Evolutionary conservation across 306 rosid genomes (phyloP), one percentile per base, ranked within the genome.

Genomic region (Castanospermum australe): DNA sequence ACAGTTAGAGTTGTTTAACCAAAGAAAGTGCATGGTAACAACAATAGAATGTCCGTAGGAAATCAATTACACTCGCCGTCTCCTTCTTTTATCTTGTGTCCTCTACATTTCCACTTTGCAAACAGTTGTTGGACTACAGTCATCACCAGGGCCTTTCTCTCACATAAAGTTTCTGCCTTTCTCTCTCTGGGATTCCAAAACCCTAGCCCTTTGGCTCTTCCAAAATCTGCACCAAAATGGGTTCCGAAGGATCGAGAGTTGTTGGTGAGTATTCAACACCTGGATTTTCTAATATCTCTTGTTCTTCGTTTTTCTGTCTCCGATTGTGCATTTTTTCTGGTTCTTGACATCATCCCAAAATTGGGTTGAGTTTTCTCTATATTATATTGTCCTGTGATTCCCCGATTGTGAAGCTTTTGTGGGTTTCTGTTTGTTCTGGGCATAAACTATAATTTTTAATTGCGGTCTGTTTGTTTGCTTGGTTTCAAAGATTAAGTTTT

Each of bases 161-260:
- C 45, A 14, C 52, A 59, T 5, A 68, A 10, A 66, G 50, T 55
- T 11, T 6, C 41, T 51, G 2, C n/a, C 28, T 79, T 62, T 76
- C 78, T 76, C 75, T 78, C 89, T 65, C 65, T 74, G 35, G 28
- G 15, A 77, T 83, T 82, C 65, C 67, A 39, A 82, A 87, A 87
- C 86, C 90, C 84, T 79, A 80, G 11, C 55, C 24, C 77, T 20
- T 8, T 41, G 36, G 8, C 44, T n/a, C 79, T 35, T 33, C 54
- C 54, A 64, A 80, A 80, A 63, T 81, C 83, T 24, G 3, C 78
- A 7, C 50, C 89, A 21, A 8, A 5, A 94, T 94, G 98, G 90
- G 92, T 80, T 85, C 97, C 30, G 97, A 94, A 73, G 96, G 87
- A 81, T 89, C 98, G 54, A 77, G 77, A 15, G 98, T 94, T 50